Percentiles rank a stretch among this genome's conserved stretches.
phyloP scores from a whole-genome alignment of 768 basidiomycete genomes.

The Lentinula edodes region DNA sequence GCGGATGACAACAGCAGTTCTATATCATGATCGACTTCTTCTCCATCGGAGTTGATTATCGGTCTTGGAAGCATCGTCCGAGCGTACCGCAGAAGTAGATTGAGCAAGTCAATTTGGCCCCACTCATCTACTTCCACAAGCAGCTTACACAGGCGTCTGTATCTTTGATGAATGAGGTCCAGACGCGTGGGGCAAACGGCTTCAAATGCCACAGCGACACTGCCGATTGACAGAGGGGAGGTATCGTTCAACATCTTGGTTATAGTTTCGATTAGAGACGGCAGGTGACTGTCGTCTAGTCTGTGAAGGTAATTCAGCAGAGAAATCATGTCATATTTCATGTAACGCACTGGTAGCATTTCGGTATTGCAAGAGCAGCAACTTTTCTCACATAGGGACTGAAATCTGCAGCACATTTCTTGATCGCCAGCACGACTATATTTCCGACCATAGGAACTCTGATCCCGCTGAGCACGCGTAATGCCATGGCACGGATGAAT shows the following conservation, averaged over 20 bases:
- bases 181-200: conserved; percentile 82
- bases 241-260: conserved; percentile 61
- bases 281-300: conserved; percentile 67
- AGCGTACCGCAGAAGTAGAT: conserved; percentile 77
- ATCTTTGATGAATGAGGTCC: conserved; percentile 86
- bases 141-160: conserved; percentile 75
- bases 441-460: conserved; percentile 84
- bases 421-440: conserved; percentile 82
- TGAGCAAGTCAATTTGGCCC: conserved; percentile 82
- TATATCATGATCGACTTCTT: conserved; percentile 75
- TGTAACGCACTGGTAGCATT: conserved; percentile 58
- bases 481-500: conserved; percentile 92
- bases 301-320: conserved; percentile 31
- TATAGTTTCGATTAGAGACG: conserved; percentile 66
- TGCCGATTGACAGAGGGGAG: conserved; percentile 84
- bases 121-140: conserved; percentile 93
- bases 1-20: conserved; percentile 65
- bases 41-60: conserved; percentile 25
- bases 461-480: conserved; percentile 90
- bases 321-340: background rate
- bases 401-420: conserved; percentile 86
- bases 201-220: conserved; percentile 80
- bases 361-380: conserved; percentile 85
- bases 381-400: conserved; percentile 95
- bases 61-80: conserved; percentile 78